These are phyloP conservation scores for Lachnellula subtilissima DNA, from an alignment of 2,329 filamentous ascomycete species.

Conservation along the genomic window DNA sequence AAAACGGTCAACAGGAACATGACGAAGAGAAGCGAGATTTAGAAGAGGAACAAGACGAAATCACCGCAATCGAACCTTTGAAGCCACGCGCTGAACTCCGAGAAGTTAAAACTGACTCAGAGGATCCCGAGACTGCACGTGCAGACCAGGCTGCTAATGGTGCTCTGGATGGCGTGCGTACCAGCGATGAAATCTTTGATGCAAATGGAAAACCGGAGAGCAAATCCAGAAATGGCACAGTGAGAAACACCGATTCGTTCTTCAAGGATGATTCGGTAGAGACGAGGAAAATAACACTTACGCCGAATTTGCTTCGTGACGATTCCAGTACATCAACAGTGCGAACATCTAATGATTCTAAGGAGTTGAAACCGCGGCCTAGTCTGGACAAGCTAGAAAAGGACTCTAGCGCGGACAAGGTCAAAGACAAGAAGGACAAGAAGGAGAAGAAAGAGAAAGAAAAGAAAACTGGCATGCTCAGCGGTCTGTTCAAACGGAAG, in stretches of 20 bases:
- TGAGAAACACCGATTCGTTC: conserved; percentile 92
- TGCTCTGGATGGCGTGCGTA: conserved; percentile 39
- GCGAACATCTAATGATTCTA: conserved; percentile 39
- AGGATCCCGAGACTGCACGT: conserved; percentile 16
- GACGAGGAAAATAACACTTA: conserved; percentile 95
- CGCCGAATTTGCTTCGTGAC: conserved; percentile 84
- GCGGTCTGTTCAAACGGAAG: conserved; percentile 48
- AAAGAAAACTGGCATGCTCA: conserved; percentile 56
- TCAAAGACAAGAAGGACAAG: conserved; percentile 64
- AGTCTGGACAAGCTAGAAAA: conserved; percentile 77
- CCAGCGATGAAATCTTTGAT: conserved; percentile 65
- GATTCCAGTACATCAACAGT: conserved; percentile 47
- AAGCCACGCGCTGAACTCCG: conserved; percentile 37
- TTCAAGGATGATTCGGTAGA: conserved; percentile 95
- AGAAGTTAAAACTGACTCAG: conserved; percentile 24
- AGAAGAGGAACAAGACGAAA: conserved; percentile 34
- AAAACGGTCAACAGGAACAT: conserved; percentile 41
- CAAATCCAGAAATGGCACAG: conserved; percentile 76
- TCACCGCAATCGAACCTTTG: conserved; percentile 32
- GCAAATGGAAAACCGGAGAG: conserved; percentile 48
- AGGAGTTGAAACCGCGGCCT: conserved; percentile 51
- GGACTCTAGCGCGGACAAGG: conserved; percentile 57
- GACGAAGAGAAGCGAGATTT: conserved; percentile 23
- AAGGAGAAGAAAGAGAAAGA: conserved; percentile 54
- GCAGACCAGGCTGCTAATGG: conserved; percentile 16